Conservation (phyloP, 371 early-diverging fungal genomes). For the Cokeromyces recurvatus region DNA sequence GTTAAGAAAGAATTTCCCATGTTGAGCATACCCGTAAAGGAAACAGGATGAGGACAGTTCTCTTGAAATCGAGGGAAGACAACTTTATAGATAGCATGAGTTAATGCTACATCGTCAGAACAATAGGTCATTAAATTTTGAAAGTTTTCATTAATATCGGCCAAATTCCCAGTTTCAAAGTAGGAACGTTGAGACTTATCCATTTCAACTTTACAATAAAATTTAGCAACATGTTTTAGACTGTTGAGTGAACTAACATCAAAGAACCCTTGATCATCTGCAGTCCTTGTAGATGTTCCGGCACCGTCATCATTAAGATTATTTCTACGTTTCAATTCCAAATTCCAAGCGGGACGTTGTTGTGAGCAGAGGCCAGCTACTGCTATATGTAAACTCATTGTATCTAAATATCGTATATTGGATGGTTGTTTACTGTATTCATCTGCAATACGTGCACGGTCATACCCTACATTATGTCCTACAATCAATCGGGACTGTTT, state of each 20-base stretch:
- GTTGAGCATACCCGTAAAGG: slow-evolving; percentile 87
- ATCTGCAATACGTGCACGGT: slow-evolving; percentile 84
- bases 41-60: slow-evolving; percentile 92
- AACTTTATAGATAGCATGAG: slow-evolving; percentile 65
- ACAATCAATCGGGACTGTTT: slow-evolving; percentile 57
- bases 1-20: slow-evolving; percentile 89
- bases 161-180: slow-evolving; percentile 60
- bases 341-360: slow-evolving; percentile 81
- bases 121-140: slow-evolving; percentile 78
- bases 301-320: slow-evolving; percentile 22
- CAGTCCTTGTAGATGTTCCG: slow-evolving; percentile 14
- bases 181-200: slow-evolving; percentile 73
- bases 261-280: slow-evolving; percentile 38
- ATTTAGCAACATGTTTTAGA: slow-evolving; percentile 72
- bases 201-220: slow-evolving; percentile 67
- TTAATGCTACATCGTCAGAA: slow-evolving; percentile 82
- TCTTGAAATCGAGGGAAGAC: slow-evolving; percentile 69
- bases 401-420: slow-evolving; percentile 76
- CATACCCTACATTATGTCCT: slow-evolving; percentile 93
- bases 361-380: slow-evolving; percentile 87
- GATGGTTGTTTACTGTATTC: slow-evolving; percentile 67
- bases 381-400: slow-evolving; percentile 92
- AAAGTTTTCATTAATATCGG: slow-evolving; percentile 57
- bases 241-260: slow-evolving; percentile 78
- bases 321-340: slow-evolving; percentile 50